Evolutionary conservation across 1,139 yeast species (phyloP), one percentile per base, ranked within the genome.

Genomic region (Arxiozyma slooffiae): DNA sequence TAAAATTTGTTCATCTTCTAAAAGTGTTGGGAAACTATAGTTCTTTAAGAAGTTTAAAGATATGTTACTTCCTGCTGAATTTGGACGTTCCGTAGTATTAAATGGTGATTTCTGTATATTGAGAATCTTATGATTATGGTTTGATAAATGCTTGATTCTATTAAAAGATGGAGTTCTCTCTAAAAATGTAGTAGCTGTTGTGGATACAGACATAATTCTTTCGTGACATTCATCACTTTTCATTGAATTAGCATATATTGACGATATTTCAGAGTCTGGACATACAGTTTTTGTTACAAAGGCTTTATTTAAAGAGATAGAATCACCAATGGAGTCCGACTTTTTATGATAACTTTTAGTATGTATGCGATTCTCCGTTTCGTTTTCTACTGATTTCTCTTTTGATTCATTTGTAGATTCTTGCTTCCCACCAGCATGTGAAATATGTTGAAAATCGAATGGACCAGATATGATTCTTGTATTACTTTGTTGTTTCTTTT

Each of bases 151-250:
- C 24, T 51, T 52, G 34, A 54, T 51, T 14, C 50, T 44, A 22
- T 43, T 34, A 18, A 24, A 34, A 20, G 49, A 53, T 26, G 57
- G 53, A 1, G 61, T 48, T 38, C 60, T 59, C 18, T 61, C 59
- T 21, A 60, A 48, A n/a, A 62, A 51, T 3, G 66, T 62, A 7
- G 67, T 63, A 6, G 67, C 67, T 59, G 63, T 61, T 1, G 67
- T 62, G 2, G 67, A 61, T 20, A 59, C 55, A 14, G 67, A 63
- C 40, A 57, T 54, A 16, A 60, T 55, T 47, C 67, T 59, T 9
- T 56, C 58, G 30, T 45, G 38, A 38, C 55, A 55, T 34, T 55
- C 56, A 7, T 30, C 14, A 37, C 50, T 51, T 18, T 55, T 48
- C 45, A 47, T 51, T 21, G 55, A 53, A 42, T 42, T 42, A 4